Conservation (phyloP, 192 early-diverging fungal genomes). For the Allomyces javanicus region DNA sequence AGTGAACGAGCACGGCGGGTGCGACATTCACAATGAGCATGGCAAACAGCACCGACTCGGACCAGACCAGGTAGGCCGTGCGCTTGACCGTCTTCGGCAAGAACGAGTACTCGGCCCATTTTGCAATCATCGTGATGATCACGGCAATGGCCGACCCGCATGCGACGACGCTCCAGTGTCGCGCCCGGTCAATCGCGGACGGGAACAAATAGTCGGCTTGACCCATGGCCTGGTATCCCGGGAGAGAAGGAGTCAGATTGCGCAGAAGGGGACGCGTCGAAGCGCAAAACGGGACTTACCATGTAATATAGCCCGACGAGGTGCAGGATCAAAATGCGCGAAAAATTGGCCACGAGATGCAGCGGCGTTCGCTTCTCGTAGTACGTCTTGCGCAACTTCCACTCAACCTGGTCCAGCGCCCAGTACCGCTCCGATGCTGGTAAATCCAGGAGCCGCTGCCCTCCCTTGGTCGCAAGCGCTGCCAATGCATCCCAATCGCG, state of each 20-base stretch:
- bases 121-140: slow-evolving; percentile 7
- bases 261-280: neutral
- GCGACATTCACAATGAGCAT: slow-evolving; percentile 39
- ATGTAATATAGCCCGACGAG: slow-evolving; percentile 27
- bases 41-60: slow-evolving; percentile 29
- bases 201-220: slow-evolving; percentile 11
- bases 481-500: neutral
- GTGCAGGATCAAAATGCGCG: neutral
- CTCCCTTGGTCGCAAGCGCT: slow-evolving; percentile 10
- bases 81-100: slow-evolving; percentile 5
- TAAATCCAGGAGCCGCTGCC: slow-evolving; percentile 35
- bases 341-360: neutral
- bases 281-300: slow-evolving; percentile 24
- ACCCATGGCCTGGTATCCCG: slow-evolving; percentile 16
- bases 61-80: slow-evolving; percentile 18
- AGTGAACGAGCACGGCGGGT: slow-evolving; percentile 38
- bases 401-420: slow-evolving; percentile 23
- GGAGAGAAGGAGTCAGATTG: slow-evolving; percentile 8
- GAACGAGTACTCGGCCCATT: slow-evolving; percentile 11
- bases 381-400: neutral
- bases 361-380: neutral
- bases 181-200: slow-evolving; percentile 22
- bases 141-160: slow-evolving; percentile 4
- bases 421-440: slow-evolving; percentile 40
- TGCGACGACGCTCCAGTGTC: neutral